These are phyloP conservation scores for Boletus fagicola DNA, from an alignment of 768 basidiomycete species.

Conservation along the genomic window DNA sequence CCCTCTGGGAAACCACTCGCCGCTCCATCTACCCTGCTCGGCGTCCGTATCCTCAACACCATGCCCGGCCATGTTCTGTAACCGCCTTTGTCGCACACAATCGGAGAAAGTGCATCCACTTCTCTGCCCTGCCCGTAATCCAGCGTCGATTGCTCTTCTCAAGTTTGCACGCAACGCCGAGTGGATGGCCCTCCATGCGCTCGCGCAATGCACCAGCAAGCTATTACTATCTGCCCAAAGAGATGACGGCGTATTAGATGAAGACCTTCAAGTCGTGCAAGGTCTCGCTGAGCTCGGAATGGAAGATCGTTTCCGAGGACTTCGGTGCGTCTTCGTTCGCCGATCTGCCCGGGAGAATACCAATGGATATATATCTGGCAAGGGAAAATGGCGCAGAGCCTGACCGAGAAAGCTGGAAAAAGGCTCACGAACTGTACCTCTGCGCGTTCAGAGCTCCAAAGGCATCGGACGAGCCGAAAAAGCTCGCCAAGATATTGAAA, in stretches of 20 bases:
- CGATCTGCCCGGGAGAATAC: neutral
- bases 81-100: slow-evolving; percentile 69
- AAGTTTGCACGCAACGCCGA: slow-evolving; percentile 55
- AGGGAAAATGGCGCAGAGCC: slow-evolving; percentile 48
- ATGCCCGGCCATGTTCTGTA: slow-evolving; percentile 76
- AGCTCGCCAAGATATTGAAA: slow-evolving; percentile 56
- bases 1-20: slow-evolving; percentile 43
- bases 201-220: slow-evolving; percentile 62
- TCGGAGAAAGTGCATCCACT: slow-evolving; percentile 65
- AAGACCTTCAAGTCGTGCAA: slow-evolving; percentile 55
- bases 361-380: neutral
- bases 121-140: slow-evolving; percentile 75
- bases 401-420: slow-evolving; percentile 65
- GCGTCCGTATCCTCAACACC: slow-evolving; percentile 39
- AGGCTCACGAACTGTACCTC: slow-evolving; percentile 55
- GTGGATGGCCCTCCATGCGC: slow-evolving; percentile 74
- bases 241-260: slow-evolving; percentile 34
- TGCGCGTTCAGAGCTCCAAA: slow-evolving; percentile 64
- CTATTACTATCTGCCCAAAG: slow-evolving; percentile 55
- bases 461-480: slow-evolving; percentile 49
- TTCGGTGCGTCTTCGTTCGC: slow-evolving; percentile 11
- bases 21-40: slow-evolving; percentile 53
- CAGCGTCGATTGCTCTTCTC: slow-evolving; percentile 58
- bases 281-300: slow-evolving; percentile 74
- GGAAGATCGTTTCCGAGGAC: slow-evolving; percentile 56